These are phyloP conservation scores for Pestalotiopsis sp. DNA, from an alignment of 2,329 filamentous ascomycete genomes.

Conservation along the genomic window DNA sequence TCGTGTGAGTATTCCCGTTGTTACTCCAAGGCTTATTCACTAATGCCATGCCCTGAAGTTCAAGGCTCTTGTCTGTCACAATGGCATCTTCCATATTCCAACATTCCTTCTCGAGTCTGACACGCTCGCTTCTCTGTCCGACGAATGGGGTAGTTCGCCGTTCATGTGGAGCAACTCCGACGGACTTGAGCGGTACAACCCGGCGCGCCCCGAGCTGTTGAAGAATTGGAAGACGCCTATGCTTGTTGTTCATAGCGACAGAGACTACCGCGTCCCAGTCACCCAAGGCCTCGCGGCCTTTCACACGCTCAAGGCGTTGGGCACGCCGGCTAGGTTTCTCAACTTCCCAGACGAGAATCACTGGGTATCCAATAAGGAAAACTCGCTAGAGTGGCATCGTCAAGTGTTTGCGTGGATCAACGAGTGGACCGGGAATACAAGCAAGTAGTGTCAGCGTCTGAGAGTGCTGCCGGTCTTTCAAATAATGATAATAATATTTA, in stretches of 20 bases:
- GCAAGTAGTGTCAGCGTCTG: neutral
- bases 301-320: constrained; percentile 18
- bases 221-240: constrained; percentile 67
- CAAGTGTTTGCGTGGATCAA: constrained; percentile 25
- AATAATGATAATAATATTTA: neutral
- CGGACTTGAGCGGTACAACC: constrained; percentile 53
- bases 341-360: constrained; percentile 23
- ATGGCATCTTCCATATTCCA: constrained; percentile 42
- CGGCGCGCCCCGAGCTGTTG: constrained; percentile 45
- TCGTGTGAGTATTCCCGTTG: constrained; percentile 29
- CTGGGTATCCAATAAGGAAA: constrained; percentile 16
- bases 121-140: constrained; percentile 16
- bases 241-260: constrained; percentile 71
- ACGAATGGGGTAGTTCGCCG: constrained; percentile 45
- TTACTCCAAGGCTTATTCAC: neutral
- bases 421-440: constrained; percentile 5
- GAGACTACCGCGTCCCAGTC: constrained; percentile 61
- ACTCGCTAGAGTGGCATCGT: constrained; percentile 22
- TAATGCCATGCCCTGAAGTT: constrained; percentile 36
- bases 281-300: constrained; percentile 37
- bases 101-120: constrained; percentile 30
- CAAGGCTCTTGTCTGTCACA: constrained; percentile 58
- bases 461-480: neutral
- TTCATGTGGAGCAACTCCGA: constrained; percentile 47
- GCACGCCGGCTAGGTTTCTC: constrained; percentile 22